Conservation (phyloP, 164 flowering plant species). For the Annona cherimola region DNA sequence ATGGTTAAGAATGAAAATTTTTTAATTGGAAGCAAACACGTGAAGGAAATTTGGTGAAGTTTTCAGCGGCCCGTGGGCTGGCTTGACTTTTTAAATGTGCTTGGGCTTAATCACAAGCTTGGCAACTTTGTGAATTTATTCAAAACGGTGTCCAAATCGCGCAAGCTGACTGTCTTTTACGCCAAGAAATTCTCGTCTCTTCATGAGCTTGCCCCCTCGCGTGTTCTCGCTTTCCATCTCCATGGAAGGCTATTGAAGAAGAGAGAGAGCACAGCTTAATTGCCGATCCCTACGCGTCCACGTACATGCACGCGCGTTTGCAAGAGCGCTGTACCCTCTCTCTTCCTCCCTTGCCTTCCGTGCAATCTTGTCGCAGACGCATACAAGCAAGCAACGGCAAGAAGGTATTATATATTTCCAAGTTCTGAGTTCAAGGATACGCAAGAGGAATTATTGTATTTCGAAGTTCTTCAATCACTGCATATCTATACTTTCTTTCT, state of each 20-base stretch:
- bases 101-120: not conserved
- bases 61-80: too few relatives aligned
- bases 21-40: too few relatives aligned
- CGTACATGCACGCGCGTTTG: not conserved
- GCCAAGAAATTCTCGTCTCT: not conserved
- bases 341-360: conserved; percentile 5
- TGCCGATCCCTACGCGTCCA: not conserved
- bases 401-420: too few relatives aligned
- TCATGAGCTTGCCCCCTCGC: not conserved
- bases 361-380: not conserved
- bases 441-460: too few relatives aligned
- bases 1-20: too few relatives aligned
- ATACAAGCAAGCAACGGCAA: too few relatives aligned
- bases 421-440: too few relatives aligned
- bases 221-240: not conserved
- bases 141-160: not conserved
- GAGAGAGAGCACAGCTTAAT: conserved; percentile 6
- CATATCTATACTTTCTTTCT: too few relatives aligned
- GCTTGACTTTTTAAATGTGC: not conserved
- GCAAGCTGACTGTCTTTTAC: not conserved
- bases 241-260: conserved; percentile 4
- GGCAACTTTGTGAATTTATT: not conserved
- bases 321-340: conserved; percentile 4
- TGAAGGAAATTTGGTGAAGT: too few relatives aligned
- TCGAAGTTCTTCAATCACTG: too few relatives aligned